Percentiles rank a stretch among this genome's conserved stretches.
Conservation (phyloP, 306 rosid species). For the Cotoneaster glaucophyllus region DNA sequence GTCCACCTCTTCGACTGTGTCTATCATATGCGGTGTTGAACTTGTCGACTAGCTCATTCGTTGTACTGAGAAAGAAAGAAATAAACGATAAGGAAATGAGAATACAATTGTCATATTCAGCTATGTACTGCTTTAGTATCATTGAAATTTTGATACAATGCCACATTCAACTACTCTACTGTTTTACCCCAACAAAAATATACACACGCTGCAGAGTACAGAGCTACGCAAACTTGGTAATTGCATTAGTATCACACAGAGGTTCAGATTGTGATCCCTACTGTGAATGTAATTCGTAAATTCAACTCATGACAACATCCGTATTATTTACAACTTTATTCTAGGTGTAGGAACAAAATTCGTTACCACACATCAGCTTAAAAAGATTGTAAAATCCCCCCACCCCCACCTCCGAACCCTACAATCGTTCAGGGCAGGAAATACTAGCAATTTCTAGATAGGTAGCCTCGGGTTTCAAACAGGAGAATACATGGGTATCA, state of each 20-base stretch:
- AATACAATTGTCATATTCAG: background rate
- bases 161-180: background rate
- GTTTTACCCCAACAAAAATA: background rate
- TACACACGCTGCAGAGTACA: background rate
- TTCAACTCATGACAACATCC: background rate
- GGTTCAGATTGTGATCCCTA: background rate
- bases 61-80: constrained; percentile 16
- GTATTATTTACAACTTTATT: background rate
- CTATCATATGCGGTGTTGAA: constrained; percentile 82
- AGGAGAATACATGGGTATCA: too few species aligned
- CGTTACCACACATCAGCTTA: background rate
- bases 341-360: background rate
- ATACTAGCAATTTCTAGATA: too few species aligned
- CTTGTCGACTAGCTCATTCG: constrained; percentile 68
- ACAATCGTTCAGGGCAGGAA: too few species aligned
- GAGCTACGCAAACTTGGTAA: background rate
- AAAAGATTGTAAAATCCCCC: too few species aligned
- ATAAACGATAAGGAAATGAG: background rate
- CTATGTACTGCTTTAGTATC: background rate
- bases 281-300: background rate
- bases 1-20: constrained; percentile 88
- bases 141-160: background rate
- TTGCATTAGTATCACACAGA: background rate
- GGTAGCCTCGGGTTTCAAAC: too few species aligned
- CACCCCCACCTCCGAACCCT: too few species aligned